Conservation (phyloP, 768 basidiomycete genomes). For the Russula vinacea region DNA sequence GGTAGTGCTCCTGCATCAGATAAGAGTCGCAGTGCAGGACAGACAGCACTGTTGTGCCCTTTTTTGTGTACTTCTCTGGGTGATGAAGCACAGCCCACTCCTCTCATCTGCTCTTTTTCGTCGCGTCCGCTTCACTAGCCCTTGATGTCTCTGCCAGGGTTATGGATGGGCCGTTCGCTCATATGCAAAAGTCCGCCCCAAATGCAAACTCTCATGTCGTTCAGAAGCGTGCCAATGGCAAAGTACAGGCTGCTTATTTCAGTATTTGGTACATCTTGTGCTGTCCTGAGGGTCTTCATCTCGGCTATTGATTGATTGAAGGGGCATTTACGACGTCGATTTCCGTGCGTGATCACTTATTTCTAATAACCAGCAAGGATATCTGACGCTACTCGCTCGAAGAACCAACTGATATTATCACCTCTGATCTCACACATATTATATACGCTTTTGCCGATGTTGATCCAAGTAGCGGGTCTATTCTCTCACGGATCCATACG, state of each 20-base stretch:
- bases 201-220: not conserved
- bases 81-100: not conserved
- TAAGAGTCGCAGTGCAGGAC: not conserved
- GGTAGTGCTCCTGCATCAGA: not conserved
- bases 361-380: not conserved
- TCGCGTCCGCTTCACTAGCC: not conserved
- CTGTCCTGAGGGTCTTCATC: not conserved
- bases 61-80: not conserved
- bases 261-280: not conserved
- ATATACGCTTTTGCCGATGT: not conserved
- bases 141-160: not conserved
- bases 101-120: not conserved
- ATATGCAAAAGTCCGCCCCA: not conserved
- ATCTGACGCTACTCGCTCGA: not conserved
- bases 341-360: not conserved
- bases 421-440: constrained; percentile 1
- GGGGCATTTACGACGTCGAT: not conserved
- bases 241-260: constrained; percentile 1
- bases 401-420: not conserved
- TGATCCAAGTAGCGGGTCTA: not conserved
- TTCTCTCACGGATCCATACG: not conserved
- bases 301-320: not conserved
- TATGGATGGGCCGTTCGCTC: not conserved
- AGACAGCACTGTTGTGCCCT: not conserved
- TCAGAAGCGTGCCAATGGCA: not conserved